A percentile compares a stretch with the other conserved stretches of the same genome.
Evolutionary conservation across 768 basidiomycete genomes (phyloP).

Genomic region (Lentinula aciculospora): DNA sequence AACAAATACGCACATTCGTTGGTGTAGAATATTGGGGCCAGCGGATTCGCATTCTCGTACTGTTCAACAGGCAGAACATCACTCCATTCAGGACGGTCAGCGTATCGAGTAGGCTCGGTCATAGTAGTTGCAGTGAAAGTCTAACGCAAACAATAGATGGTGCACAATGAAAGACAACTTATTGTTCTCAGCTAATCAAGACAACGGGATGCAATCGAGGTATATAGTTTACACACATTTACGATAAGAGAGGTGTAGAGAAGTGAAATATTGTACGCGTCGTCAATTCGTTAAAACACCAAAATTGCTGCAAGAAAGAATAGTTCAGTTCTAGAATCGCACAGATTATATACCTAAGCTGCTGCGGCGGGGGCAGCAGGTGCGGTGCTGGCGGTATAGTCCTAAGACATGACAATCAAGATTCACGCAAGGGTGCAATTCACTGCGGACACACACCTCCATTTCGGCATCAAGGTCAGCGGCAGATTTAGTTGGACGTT

Average conservation of each 20-base stretch:
- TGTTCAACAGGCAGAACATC: conserved; percentile 80
- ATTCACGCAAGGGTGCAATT: not conserved
- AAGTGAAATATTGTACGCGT: not conserved
- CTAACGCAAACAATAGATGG: not conserved
- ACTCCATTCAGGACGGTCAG: conserved; percentile 67
- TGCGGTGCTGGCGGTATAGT: conserved; percentile 5
- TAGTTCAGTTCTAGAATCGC: not conserved
- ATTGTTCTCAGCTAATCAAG: not conserved
- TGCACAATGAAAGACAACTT: not conserved
- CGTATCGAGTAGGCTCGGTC: conserved; percentile 26
- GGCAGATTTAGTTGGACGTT: conserved; percentile 71
- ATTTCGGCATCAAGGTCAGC: conserved; percentile 98
- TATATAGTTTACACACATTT: not conserved
- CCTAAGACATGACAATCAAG: not conserved
- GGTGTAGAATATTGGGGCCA: conserved; percentile 91
- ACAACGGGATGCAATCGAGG: not conserved
- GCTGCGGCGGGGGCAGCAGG: conserved; percentile 4
- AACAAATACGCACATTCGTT: conserved; percentile 64
- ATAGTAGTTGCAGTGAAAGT: not conserved
- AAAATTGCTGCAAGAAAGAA: not conserved
- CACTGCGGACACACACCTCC: conserved; percentile 56
- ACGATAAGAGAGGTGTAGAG: not conserved
- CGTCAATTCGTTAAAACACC: not conserved
- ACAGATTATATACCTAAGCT: not conserved
- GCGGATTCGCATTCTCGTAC: conserved; percentile 68